Evolutionary conservation across 1,284 basidiomycete genomes (phyloP).

Genomic region (Pulveroboletus sp.): DNA sequence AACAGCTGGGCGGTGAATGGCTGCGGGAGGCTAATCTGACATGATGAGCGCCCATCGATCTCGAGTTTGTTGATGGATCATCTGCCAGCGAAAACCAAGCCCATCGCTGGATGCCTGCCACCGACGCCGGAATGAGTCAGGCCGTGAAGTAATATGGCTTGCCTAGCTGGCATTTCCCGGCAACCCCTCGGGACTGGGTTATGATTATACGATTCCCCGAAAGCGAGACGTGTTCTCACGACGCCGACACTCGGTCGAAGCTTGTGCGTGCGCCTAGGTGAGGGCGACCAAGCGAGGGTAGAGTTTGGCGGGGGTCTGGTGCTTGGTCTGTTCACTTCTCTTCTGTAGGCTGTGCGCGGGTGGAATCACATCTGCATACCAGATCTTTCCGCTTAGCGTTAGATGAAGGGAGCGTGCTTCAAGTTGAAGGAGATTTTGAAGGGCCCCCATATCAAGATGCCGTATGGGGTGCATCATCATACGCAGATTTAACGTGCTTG

Average conservation of each 20-base stretch:
- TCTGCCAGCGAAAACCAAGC: conserved; percentile 20
- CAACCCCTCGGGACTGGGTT: conserved; percentile 24
- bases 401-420: conserved; percentile 39
- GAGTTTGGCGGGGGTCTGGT: conserved; percentile 16
- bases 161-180: conserved; percentile 21
- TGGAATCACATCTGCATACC: conserved; percentile 37
- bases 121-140: conserved; percentile 18
- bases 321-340: conserved; percentile 18
- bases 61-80: conserved; percentile 27
- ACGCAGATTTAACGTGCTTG: conserved; percentile 38
- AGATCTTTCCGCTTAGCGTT: conserved; percentile 41
- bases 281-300: conserved; percentile 13
- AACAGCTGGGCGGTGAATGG: conserved; percentile 5
- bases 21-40: conserved; percentile 26
- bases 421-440: conserved; percentile 25
- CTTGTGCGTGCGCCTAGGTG: background rate
- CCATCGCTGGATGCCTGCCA: conserved; percentile 21
- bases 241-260: conserved; percentile 3
- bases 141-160: conserved; percentile 27
- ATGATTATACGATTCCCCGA: conserved; percentile 8
- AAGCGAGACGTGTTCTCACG: conserved; percentile 22
- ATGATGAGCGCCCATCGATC: conserved; percentile 18
- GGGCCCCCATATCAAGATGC: conserved; percentile 36
- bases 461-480: conserved; percentile 38
- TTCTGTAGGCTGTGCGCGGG: conserved; percentile 30